Percentiles rank a stretch among this genome's conserved stretches.
Evolutionary conservation across 495 filamentous ascomycete species (phyloP).

Genomic region (Xanthoparmelia taractica): DNA sequence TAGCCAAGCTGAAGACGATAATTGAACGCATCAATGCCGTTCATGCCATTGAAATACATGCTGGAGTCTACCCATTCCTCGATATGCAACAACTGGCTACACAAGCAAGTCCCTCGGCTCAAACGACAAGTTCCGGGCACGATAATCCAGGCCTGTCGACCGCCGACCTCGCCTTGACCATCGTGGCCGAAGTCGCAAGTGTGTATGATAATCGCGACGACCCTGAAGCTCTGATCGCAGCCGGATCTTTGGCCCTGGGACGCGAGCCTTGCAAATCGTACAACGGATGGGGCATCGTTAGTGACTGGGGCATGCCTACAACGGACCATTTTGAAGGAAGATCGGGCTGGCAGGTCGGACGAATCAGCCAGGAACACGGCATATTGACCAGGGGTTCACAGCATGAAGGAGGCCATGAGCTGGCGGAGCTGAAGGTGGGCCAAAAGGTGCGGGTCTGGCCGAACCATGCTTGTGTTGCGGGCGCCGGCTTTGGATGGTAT

Average conservation of each 20-base stretch:
- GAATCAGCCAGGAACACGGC: constrained; percentile 61
- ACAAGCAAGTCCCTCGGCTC: constrained; percentile 42
- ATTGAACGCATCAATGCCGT: constrained; percentile 22
- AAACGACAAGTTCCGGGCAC: constrained; percentile 30
- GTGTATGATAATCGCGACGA: constrained; percentile 51
- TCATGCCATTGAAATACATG: constrained; percentile 58
- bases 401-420: neutral
- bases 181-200: constrained; percentile 65
- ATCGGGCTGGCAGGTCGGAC: constrained; percentile 52
- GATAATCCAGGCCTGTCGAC: constrained; percentile 28
- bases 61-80: constrained; percentile 64
- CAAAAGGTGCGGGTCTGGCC: constrained; percentile 64
- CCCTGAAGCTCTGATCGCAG: constrained; percentile 62
- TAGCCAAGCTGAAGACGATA: constrained; percentile 5
- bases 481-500: constrained; percentile 66
- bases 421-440: constrained; percentile 28
- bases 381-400: constrained; percentile 36
- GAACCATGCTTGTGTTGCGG: constrained; percentile 79
- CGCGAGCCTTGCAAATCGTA: constrained; percentile 68
- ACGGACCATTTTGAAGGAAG: constrained; percentile 12
- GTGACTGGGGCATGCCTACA: constrained; percentile 44
- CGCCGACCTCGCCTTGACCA: constrained; percentile 55
- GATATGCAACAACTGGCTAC: constrained; percentile 81
- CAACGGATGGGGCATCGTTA: constrained; percentile 64
- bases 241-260: constrained; percentile 65